These are phyloP conservation scores for Miscanthus lutarioriparius DNA, from an alignment of 176 grass and related monocot species.

Conservation along the genomic window DNA sequence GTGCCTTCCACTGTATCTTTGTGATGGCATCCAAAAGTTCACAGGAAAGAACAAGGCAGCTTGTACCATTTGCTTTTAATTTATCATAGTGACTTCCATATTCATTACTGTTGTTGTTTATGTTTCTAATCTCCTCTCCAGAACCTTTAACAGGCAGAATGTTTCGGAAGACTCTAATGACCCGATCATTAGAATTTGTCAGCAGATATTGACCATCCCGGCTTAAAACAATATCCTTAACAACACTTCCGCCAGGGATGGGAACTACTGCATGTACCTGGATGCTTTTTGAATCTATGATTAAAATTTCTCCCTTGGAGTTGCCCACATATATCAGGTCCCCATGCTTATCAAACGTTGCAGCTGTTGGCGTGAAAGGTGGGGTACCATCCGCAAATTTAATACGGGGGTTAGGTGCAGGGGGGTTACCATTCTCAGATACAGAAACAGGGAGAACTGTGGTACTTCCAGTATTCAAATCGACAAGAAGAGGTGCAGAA, in stretches of 20 bases:
- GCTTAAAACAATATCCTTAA: conserved; percentile 97
- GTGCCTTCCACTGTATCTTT: conserved; percentile 97
- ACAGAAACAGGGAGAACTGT: conserved; percentile 83
- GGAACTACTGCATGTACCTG: conserved; percentile 72
- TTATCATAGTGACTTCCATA: conserved; percentile 53
- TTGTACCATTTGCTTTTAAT: conserved; percentile 72
- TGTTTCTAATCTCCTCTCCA: conserved; percentile 65
- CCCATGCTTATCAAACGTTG: conserved; percentile 83
- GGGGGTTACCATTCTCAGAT: conserved; percentile 55
- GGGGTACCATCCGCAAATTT: conserved; percentile 94
- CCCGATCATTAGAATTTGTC: conserved; percentile 95
- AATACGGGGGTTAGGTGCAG: conserved; percentile 59
- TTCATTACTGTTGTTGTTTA: conserved; percentile 39
- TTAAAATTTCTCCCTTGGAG: conserved; percentile 94
- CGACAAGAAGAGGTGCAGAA: conserved; percentile 92
- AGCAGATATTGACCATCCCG: conserved; percentile 83
- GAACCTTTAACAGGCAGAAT: conserved; percentile 64
- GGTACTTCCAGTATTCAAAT: conserved; percentile 76
- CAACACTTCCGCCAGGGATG: conserved; percentile 72
- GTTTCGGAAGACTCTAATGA: conserved; percentile 90
- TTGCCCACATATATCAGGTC: conserved; percentile 95
- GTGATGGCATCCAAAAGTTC: conserved; percentile 89
- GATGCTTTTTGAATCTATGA: conserved; percentile 73
- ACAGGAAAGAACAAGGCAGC: conserved; percentile 71
- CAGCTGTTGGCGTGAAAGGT: conserved; percentile 94